A percentile compares a stretch with the other conserved stretches of the same genome.
Evolutionary conservation across 257 asterid species (phyloP).

Genomic region (Solanum verrucosum): DNA sequence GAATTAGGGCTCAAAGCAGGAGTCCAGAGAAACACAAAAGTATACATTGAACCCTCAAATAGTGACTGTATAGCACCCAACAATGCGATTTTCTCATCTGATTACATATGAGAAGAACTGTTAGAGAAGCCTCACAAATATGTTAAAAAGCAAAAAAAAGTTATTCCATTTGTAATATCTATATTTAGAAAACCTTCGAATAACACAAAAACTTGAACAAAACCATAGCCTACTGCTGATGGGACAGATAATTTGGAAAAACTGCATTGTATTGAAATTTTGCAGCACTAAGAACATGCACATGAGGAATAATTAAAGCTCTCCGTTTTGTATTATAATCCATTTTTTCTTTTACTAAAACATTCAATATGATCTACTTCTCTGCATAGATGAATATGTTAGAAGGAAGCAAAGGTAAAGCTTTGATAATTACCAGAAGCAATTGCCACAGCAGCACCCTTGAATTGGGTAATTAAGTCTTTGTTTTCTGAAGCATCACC

Average conservation of each 20-base stretch:
- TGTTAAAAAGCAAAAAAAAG: neutral
- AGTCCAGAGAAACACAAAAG: conserved; percentile 96
- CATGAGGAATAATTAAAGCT: neutral
- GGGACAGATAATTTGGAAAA: neutral
- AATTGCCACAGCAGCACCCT: conserved; percentile 80
- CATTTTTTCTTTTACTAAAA: neutral
- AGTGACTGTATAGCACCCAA: conserved; percentile 96
- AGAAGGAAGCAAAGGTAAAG: neutral
- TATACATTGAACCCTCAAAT: conserved; percentile 96
- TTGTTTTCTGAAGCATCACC: conserved; percentile 90
- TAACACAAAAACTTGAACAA: neutral
- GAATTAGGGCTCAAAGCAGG: conserved; percentile 96
- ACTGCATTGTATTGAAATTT: neutral
- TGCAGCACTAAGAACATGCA: neutral
- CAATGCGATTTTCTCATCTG: conserved; percentile 95
- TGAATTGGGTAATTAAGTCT: conserved; percentile 83
- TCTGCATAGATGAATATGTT: neutral
- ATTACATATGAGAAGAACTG: neutral
- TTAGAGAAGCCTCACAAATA: neutral
- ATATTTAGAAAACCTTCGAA: neutral
- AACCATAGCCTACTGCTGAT: neutral
- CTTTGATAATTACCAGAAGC: conserved; percentile 55
- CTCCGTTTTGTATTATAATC: neutral
- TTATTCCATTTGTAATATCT: neutral
- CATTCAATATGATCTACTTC: neutral